phyloP scores from a whole-genome alignment of 1,284 basidiomycete genomes.

The Peniophora sp. region DNA sequence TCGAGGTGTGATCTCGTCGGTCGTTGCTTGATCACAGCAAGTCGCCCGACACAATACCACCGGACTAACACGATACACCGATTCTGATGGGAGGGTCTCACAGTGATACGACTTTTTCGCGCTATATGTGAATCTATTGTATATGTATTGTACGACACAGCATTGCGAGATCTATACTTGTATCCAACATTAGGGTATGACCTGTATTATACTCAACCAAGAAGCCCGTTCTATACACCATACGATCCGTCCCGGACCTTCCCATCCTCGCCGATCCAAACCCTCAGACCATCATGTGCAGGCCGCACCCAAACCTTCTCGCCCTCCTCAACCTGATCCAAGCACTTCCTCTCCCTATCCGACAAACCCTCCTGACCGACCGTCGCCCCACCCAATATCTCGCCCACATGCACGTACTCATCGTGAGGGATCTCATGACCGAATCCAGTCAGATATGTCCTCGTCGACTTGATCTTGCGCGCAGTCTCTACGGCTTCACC shows the following conservation, averaged over 20 bases:
- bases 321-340: constrained; percentile 38
- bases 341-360: constrained; percentile 31
- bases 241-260: not conserved
- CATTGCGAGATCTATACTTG: not conserved
- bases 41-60: too few species aligned
- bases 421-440: constrained; percentile 62
- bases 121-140: too few species aligned
- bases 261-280: constrained; percentile 20
- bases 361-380: constrained; percentile 24
- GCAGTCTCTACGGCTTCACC: constrained; percentile 47
- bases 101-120: too few species aligned
- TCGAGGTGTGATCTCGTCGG: too few species aligned
- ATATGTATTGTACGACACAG: not conserved
- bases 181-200: not conserved
- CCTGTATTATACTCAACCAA: not conserved
- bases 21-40: too few species aligned
- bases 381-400: constrained; percentile 35
- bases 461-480: constrained; percentile 41
- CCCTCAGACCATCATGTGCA: constrained; percentile 59
- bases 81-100: too few species aligned
- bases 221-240: not conserved
- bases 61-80: too few species aligned
- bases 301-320: constrained; percentile 54
- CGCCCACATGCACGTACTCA: constrained; percentile 53
- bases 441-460: constrained; percentile 70